Conservation (phyloP, 2,329 filamentous ascomycete genomes). For the Fusarium hostae region DNA sequence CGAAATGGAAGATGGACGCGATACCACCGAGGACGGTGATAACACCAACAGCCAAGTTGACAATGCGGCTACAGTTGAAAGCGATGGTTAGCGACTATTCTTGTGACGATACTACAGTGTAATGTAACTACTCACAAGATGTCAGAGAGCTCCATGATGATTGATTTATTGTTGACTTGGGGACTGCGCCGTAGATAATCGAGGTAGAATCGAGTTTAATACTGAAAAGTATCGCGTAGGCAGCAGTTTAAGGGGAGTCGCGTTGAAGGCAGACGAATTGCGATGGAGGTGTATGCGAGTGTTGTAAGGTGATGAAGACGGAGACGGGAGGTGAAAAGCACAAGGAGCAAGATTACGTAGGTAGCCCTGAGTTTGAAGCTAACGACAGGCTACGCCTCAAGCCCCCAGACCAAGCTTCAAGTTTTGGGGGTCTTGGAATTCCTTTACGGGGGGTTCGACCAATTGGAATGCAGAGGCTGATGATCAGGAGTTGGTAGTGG, state of each 20-base stretch:
- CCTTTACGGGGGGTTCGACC: constrained; percentile 1
- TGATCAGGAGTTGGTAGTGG: constrained; percentile 11
- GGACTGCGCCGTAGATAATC: constrained; percentile 23
- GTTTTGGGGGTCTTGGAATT: constrained; percentile 2
- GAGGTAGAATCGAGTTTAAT: constrained; percentile 9
- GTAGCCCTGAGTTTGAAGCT: constrained; percentile 16
- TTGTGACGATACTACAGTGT: not conserved
- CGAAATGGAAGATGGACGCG: constrained; percentile 72
- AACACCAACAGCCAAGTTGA: constrained; percentile 89
- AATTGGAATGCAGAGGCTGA: constrained; percentile 1
- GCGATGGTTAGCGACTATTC: constrained; percentile 50
- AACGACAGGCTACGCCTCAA: constrained; percentile 3
- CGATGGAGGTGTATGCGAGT: constrained; percentile 20
- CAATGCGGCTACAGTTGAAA: constrained; percentile 76
- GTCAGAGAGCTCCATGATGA: constrained; percentile 88
- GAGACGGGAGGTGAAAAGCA: constrained; percentile 39
- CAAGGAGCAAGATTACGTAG: constrained; percentile 38
- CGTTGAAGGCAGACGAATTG: constrained; percentile 32
- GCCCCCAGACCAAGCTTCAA: constrained; percentile 20
- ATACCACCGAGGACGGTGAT: constrained; percentile 90
- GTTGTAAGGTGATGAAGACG: constrained; percentile 28
- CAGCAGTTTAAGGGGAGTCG: constrained; percentile 37
- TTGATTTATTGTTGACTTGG: constrained; percentile 15
- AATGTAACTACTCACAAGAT: constrained; percentile 74
- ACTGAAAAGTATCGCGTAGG: constrained; percentile 29